These are phyloP conservation scores for Sporothrix brunneoviolacea DNA, from an alignment of 2,329 filamentous ascomycete genomes.

Conservation along the genomic window DNA sequence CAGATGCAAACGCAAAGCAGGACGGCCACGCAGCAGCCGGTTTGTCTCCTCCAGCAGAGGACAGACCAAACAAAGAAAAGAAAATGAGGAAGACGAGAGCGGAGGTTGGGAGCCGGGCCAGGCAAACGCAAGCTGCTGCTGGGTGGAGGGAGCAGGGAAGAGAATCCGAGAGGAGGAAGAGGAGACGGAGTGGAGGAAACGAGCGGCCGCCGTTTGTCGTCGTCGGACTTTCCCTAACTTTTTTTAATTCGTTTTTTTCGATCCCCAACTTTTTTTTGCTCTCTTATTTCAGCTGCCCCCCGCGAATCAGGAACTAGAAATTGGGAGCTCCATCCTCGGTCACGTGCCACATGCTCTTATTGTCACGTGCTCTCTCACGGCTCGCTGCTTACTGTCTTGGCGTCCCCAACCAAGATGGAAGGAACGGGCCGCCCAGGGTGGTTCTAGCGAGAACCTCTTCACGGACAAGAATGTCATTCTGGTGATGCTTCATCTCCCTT, in stretches of 20 bases:
- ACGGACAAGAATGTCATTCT: too few relatives aligned
- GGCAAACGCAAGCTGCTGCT: constrained; percentile 8
- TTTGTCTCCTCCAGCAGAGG: neutral
- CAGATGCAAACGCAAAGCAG: neutral
- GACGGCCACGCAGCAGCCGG: neutral
- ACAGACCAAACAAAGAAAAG: neutral
- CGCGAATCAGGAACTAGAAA: neutral
- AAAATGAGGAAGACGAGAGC: neutral
- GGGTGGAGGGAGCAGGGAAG: constrained; percentile 3
- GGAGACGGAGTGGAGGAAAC: constrained; percentile 9
- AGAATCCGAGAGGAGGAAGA: constrained; percentile 5
- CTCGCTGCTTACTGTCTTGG: too few relatives aligned
- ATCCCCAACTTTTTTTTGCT: neutral
- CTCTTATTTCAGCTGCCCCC: constrained; percentile 2
- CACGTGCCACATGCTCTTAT: too few relatives aligned
- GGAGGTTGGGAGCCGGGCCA: constrained; percentile 1
- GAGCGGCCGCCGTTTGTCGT: constrained; percentile 1
- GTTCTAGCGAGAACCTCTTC: too few relatives aligned
- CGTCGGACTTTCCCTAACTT: neutral
- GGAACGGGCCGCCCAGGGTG: too few relatives aligned
- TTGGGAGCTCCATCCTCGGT: neutral
- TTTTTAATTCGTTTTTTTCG: neutral
- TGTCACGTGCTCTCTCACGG: too few relatives aligned
- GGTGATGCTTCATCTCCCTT: too few relatives aligned
- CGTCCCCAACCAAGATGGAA: too few relatives aligned